These are phyloP conservation scores for Blastobotrys buckinghamii DNA, from an alignment of 1,139 yeast species.

Conservation along the genomic window DNA sequence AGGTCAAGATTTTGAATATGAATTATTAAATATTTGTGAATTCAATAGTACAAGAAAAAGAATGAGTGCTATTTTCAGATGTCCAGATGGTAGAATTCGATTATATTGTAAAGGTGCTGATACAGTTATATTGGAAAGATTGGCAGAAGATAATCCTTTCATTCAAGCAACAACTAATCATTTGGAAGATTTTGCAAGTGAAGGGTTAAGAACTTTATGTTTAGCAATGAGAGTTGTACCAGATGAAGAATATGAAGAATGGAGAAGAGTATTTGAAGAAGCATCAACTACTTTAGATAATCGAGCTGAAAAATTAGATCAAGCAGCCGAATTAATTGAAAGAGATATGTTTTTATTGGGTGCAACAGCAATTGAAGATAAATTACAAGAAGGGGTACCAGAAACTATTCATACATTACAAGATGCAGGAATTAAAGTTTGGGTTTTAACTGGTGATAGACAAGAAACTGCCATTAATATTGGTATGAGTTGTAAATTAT, in stretches of 20 bases:
- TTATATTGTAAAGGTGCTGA: slow-evolving; percentile 97
- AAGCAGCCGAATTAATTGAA: slow-evolving; percentile 82
- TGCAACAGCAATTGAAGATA: slow-evolving; percentile 98
- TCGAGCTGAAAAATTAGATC: slow-evolving; percentile 71
- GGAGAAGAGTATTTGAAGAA: slow-evolving; percentile 56
- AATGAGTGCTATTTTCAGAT: slow-evolving; percentile 91
- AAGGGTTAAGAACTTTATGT: slow-evolving; percentile 92
- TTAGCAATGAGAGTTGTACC: slow-evolving; percentile 79
- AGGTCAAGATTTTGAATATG: slow-evolving; percentile 53
- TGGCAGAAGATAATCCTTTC: slow-evolving; percentile 69
- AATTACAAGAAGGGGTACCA: slow-evolving; percentile 96
- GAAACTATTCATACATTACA: slow-evolving; percentile 93
- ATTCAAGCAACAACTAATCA: slow-evolving; percentile 79
- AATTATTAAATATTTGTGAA: slow-evolving; percentile 85
- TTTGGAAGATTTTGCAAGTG: slow-evolving; percentile 93
- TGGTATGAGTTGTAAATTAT: slow-evolving; percentile 93
- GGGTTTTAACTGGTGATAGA: slow-evolving; percentile 98
- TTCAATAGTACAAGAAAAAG: slow-evolving; percentile 96
- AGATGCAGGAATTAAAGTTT: slow-evolving; percentile 91
- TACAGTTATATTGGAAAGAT: slow-evolving; percentile 84
- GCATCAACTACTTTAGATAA: slow-evolving; percentile 80
- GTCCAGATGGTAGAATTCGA: slow-evolving; percentile 90
- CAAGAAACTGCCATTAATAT: slow-evolving; percentile 99
- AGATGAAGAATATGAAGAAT: slow-evolving; percentile 66
- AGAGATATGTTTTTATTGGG: slow-evolving; percentile 74